Evolutionary conservation across 129 eudicot species (phyloP).

Genomic region (Flaveria ramosissima): DNA sequence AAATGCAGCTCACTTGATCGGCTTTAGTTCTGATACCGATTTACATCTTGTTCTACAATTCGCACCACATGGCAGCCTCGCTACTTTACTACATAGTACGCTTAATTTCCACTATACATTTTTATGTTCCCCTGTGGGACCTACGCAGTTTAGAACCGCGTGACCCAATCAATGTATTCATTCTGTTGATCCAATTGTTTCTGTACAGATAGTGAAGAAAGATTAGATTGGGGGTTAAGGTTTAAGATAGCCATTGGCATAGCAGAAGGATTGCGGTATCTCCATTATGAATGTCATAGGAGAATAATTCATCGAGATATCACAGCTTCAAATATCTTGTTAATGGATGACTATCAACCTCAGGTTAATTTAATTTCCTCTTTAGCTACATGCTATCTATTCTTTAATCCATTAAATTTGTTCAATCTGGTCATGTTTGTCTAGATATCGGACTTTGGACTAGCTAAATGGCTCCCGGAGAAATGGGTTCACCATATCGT

Average conservation of each 20-base stretch:
- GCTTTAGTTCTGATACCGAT: slow-evolving; percentile 72
- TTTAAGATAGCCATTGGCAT: slow-evolving; percentile 78
- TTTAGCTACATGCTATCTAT: background rate
- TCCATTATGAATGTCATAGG: slow-evolving; percentile 80
- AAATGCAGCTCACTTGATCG: slow-evolving; percentile 72
- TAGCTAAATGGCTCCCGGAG: slow-evolving; percentile 98
- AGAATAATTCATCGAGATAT: slow-evolving; percentile 93
- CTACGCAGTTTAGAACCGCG: background rate
- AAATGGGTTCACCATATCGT: slow-evolving; percentile 86
- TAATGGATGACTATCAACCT: slow-evolving; percentile 79
- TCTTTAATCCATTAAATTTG: background rate
- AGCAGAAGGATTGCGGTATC: slow-evolving; percentile 89
- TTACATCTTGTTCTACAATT: slow-evolving; percentile 85
- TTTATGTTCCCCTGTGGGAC: no score
- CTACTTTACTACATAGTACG: slow-evolving; percentile 60
- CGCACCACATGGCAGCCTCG: slow-evolving; percentile 87
- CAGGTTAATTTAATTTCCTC: slow-evolving; percentile 47
- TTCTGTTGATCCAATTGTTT: slow-evolving; percentile 5
- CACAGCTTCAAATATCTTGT: slow-evolving; percentile 88
- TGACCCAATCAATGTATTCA: background rate
- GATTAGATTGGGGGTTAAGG: slow-evolving; percentile 66
- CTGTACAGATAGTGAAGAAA: slow-evolving; percentile 35
- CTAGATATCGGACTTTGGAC: slow-evolving; percentile 96
- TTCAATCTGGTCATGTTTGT: slow-evolving; percentile 13
- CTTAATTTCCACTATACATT: background rate